phyloP scores from a whole-genome alignment of 2,329 filamentous ascomycete genomes.

The Diaporthe ilicicola region DNA sequence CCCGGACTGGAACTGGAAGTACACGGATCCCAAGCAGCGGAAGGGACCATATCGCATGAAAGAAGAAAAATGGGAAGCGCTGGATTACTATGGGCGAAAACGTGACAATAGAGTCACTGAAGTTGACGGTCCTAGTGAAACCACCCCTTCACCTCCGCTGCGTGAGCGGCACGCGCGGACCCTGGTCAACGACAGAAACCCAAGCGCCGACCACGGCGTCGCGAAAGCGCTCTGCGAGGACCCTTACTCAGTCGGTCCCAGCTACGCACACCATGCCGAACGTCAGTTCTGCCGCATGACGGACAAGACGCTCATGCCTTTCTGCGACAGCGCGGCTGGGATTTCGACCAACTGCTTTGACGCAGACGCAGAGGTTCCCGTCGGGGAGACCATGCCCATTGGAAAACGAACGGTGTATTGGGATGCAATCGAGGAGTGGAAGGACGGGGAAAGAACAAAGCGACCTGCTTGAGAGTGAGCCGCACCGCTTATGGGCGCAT shows the following conservation, averaged over 20 bases:
- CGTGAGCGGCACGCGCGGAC: background rate
- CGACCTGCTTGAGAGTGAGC: background rate
- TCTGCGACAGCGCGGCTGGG: background rate
- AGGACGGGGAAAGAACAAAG: background rate
- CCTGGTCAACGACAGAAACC: background rate
- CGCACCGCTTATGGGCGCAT: background rate
- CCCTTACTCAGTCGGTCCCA: slow-evolving; percentile 9
- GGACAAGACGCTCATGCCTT: slow-evolving; percentile 23
- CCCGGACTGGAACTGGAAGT: background rate
- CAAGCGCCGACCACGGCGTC: background rate
- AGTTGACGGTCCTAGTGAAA: too few species aligned
- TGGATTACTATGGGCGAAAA: too few species aligned
- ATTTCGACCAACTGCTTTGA: background rate
- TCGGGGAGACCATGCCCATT: background rate
- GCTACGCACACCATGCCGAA: slow-evolving; percentile 10
- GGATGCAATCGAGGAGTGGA: slow-evolving; percentile 20
- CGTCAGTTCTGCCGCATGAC: slow-evolving; percentile 11
- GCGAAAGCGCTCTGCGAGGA: background rate
- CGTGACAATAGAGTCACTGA: too few species aligned
- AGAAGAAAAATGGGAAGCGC: too few species aligned
- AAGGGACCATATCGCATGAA: too few species aligned
- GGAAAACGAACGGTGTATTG: background rate
- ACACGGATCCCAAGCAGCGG: background rate
- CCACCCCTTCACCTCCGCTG: background rate
- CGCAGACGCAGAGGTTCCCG: background rate